Base-by-base conservation (phyloP, 169 alveolate genomes). In the Sarcocystis neurona region DNA sequence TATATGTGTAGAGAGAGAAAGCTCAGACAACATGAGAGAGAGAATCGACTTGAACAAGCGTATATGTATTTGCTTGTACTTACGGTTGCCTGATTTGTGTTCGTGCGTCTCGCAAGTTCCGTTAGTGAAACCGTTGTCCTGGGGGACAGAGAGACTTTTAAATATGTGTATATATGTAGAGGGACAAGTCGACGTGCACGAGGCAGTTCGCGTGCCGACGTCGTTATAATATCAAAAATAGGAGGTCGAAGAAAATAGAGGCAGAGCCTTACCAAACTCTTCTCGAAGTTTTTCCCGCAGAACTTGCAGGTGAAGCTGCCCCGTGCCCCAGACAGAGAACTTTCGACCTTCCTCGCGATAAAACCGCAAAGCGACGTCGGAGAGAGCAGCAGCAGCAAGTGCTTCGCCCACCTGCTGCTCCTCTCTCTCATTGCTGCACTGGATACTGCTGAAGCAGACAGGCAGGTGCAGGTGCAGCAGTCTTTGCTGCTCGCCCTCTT, bases 261-360 rank as follows among this genome's bases (percentile, higher is more conserved):
- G 1, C 47, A 5, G 18, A 2, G 46, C 27, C 85, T 8, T 39
- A 88, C 92, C 92, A 50, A 48, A 88, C 39, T 88, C 92, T 0
- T 23, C 85, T 8, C 41, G 34, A 23, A 88, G 85, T 20, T 88
- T 47, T 12, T 79, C 88, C 72, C 66, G 46, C 32, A 88, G 72
- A 27, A 89, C 48, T 20, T 89, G 66, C 32, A 89, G 85, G 50
- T 89, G 92, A 41, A 89, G 68, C 79, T 89, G 74, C 23, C 92
- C 92, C 47, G 41, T 0, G 37, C 89, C 92, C 92, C 92, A 89
- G 56, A 89, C 23, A 2, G 58, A 34, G 63, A 72, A 53, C 23
- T 79, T 37, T 23, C 87, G 89, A 30, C 60, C 74, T 56, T 78
- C 92, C n/a, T 66, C 89, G 32, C n/a, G 47, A 8, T 43, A 30